phyloP scores from a whole-genome alignment of 352 stramenopile species.

The Phytopythium ostracodes region DNA sequence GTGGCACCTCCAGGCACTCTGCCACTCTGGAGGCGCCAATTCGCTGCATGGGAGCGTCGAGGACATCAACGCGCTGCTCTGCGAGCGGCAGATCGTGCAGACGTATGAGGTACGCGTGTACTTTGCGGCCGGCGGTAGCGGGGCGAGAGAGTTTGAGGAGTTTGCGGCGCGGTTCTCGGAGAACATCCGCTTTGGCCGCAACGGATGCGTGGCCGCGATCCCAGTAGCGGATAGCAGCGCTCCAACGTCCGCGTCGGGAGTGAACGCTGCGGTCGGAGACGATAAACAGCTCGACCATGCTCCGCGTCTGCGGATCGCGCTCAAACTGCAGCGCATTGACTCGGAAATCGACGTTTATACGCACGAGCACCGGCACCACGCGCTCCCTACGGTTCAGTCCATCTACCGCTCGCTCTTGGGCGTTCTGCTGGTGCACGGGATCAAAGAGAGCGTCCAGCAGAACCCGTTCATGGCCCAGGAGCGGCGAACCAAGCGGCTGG shows the following conservation, averaged over 20 bases:
- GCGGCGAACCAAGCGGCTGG: conserved; percentile 38
- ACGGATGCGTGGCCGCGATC: conserved; percentile 42
- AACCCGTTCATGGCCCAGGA: conserved; percentile 48
- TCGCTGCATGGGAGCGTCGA: conserved; percentile 51
- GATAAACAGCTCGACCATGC: neutral
- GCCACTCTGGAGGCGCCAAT: conserved; percentile 27
- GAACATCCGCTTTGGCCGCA: conserved; percentile 63
- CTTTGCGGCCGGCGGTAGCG: conserved; percentile 10
- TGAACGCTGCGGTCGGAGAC: neutral
- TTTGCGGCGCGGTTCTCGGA: conserved; percentile 43
- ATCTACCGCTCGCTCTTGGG: conserved; percentile 47
- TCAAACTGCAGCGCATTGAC: conserved; percentile 37
- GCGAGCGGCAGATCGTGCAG: conserved; percentile 48
- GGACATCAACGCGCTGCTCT: conserved; percentile 45
- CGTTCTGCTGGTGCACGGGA: conserved; percentile 39
- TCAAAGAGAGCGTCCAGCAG: conserved; percentile 66
- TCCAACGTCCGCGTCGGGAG: neutral
- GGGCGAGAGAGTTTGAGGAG: conserved; percentile 23
- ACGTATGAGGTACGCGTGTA: conserved; percentile 51
- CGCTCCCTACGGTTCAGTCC: conserved; percentile 46
- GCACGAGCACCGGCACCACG: conserved; percentile 20
- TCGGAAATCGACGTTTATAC: conserved; percentile 42
- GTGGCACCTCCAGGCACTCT: conserved; percentile 52
- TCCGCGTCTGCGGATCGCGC: conserved; percentile 24
- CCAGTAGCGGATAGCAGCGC: conserved; percentile 5